Conservation (phyloP, 345 rosid species). For the Bruguiera gymnorhiza region DNA sequence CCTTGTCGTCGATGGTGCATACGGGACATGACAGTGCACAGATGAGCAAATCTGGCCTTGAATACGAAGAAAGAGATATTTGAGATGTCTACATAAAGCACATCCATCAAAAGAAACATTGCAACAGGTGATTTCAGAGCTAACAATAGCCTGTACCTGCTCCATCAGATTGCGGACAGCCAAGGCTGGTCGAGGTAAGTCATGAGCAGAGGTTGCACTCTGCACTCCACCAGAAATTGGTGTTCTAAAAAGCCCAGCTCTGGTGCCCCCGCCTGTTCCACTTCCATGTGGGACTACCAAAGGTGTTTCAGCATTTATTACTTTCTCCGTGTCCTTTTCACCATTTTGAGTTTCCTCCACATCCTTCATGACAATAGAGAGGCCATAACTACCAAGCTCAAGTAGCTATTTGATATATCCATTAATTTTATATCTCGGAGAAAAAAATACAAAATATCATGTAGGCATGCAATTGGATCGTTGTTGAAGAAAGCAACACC, state of each 20-base stretch:
- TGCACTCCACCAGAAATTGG: slow-evolving; percentile 99
- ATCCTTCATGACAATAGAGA: slow-evolving; percentile 54
- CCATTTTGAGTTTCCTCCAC: slow-evolving; percentile 23
- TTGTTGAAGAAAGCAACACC: background rate
- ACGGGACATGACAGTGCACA: slow-evolving; percentile 93
- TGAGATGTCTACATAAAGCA: background rate
- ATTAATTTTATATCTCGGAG: slow-evolving; percentile 18
- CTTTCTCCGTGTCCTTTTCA: slow-evolving; percentile 38
- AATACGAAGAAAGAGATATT: slow-evolving; percentile 19
- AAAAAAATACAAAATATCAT: slow-evolving; percentile 21
- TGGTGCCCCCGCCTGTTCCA: slow-evolving; percentile 59
- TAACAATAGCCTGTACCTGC: slow-evolving; percentile 49
- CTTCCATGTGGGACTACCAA: slow-evolving; percentile 42
- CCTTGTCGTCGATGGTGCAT: slow-evolving; percentile 99
- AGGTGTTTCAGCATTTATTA: slow-evolving; percentile 47
- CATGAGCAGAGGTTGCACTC: slow-evolving; percentile 95
- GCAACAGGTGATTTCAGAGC: slow-evolving; percentile 10
- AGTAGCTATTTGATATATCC: slow-evolving; percentile 28
- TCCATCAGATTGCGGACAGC: slow-evolving; percentile 98
- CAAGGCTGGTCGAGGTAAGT: slow-evolving; percentile 85
- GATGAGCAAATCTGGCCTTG: slow-evolving; percentile 97
- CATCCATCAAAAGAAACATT: background rate
- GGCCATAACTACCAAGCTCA: slow-evolving; percentile 33
- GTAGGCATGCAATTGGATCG: background rate
- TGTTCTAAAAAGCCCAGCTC: slow-evolving; percentile 92